These are phyloP conservation scores for Ceratobasidium sp. DNA, from an alignment of 1,284 basidiomycete species.

Conservation along the genomic window DNA sequence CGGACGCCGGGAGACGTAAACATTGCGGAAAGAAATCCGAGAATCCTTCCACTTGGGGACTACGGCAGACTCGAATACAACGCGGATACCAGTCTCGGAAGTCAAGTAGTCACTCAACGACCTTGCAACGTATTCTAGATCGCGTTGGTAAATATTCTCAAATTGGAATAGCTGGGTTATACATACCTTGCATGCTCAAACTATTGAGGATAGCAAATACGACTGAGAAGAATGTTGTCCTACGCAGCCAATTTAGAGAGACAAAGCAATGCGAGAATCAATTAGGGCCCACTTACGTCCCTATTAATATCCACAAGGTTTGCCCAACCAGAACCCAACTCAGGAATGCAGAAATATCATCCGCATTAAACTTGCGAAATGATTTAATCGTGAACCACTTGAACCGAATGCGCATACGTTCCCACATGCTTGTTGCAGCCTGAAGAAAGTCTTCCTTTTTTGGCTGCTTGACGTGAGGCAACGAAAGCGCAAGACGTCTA, in stretches of 20 bases:
- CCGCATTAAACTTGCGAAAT: slow-evolving; percentile 94
- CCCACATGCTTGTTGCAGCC: slow-evolving; percentile 88
- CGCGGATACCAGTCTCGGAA: slow-evolving; percentile 88
- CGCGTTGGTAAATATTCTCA: background rate
- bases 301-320: slow-evolving; percentile 90
- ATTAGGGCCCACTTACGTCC: slow-evolving; percentile 95
- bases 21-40: slow-evolving; percentile 94
- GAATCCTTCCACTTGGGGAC: slow-evolving; percentile 98
- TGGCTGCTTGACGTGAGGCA: slow-evolving; percentile 82
- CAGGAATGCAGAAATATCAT: slow-evolving; percentile 96
- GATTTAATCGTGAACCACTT: slow-evolving; percentile 98
- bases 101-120: slow-evolving; percentile 94
- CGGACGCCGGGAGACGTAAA: slow-evolving; percentile 89
- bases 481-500: slow-evolving; percentile 71
- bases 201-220: slow-evolving; percentile 90
- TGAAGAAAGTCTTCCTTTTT: slow-evolving; percentile 88
- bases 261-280: slow-evolving; percentile 42
- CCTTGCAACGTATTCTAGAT: slow-evolving; percentile 82
- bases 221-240: slow-evolving; percentile 95
- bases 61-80: slow-evolving; percentile 97
- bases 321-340: slow-evolving; percentile 96
- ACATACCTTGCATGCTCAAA: slow-evolving; percentile 82
- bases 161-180: background rate
- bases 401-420: slow-evolving; percentile 89
- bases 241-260: too few species aligned